Conservation (phyloP, 148 eudicot species). For the Spergularia marina region DNA sequence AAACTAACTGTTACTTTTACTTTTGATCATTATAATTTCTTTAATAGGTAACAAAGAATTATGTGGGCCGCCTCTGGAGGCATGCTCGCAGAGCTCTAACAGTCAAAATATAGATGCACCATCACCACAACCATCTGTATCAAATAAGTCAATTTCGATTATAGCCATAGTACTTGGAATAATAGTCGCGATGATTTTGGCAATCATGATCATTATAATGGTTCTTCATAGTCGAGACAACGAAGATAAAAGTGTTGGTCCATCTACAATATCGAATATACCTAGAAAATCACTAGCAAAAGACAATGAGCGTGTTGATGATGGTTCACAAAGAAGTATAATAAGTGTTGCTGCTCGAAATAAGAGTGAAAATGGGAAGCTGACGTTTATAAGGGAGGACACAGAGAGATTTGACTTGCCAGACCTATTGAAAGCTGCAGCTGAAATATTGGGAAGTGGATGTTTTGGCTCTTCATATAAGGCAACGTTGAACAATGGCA, state of each 20-base stretch:
- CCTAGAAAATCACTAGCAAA: background rate
- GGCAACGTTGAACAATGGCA: slow-evolving; percentile 46
- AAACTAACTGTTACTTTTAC: background rate
- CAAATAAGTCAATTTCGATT: slow-evolving; percentile 25
- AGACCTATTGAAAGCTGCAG: slow-evolving; percentile 66
- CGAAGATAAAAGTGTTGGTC: background rate
- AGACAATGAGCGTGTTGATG: background rate
- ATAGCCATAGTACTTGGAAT: slow-evolving; percentile 17
- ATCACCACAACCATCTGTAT: slow-evolving; percentile 14
- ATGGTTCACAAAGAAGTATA: slow-evolving; percentile 12
- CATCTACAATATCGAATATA: background rate
- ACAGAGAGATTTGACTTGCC: slow-evolving; percentile 52
- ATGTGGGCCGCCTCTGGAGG: slow-evolving; percentile 51
- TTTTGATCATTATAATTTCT: background rate
- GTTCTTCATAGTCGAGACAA: background rate
- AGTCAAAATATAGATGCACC: slow-evolving; percentile 9
- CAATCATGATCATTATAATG: slow-evolving; percentile 8
- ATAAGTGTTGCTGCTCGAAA: background rate
- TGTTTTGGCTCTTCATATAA: slow-evolving; percentile 75
- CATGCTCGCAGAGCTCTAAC: slow-evolving; percentile 20
- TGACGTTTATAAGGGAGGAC: slow-evolving; percentile 55
- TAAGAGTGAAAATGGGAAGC: slow-evolving; percentile 26
- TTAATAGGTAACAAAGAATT: slow-evolving; percentile 49
- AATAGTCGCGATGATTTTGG: slow-evolving; percentile 20
- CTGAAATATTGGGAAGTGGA: slow-evolving; percentile 77